These are phyloP conservation scores for Pascua guehoae DNA, from an alignment of 1,284 basidiomycete genomes.

Conservation along the genomic window DNA sequence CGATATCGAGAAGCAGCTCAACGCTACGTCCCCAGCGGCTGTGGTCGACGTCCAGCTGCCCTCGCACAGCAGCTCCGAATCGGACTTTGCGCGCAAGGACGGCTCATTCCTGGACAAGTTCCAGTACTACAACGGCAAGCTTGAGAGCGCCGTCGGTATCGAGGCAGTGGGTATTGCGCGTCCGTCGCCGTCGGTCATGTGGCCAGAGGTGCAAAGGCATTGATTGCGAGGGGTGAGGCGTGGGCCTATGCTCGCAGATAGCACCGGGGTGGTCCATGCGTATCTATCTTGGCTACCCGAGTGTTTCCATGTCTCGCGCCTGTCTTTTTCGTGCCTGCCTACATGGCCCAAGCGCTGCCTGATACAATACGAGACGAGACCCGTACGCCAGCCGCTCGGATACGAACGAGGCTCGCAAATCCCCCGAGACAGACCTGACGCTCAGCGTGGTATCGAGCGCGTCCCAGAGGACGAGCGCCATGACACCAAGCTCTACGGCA, in stretches of 20 bases:
- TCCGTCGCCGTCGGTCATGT: too few relatives aligned
- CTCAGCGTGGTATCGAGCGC: constrained; percentile 39
- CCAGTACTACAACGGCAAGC: constrained; percentile 22
- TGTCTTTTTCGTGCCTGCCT: background rate
- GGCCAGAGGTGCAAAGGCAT: background rate
- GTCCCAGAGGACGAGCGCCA: constrained; percentile 30
- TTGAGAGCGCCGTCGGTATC: constrained; percentile 31
- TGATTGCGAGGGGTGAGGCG: too few relatives aligned
- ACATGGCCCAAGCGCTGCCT: too few relatives aligned
- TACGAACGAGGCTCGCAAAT: background rate
- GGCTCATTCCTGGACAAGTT: constrained; percentile 20
- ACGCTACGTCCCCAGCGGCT: too few relatives aligned
- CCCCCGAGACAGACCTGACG: background rate
- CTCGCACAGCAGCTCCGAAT: background rate
- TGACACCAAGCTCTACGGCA: constrained; percentile 28
- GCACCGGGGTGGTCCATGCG: too few relatives aligned
- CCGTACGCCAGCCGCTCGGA: background rate
- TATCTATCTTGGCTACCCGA: too few relatives aligned
- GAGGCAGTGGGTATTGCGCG: constrained; percentile 26
- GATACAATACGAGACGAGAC: too few relatives aligned
- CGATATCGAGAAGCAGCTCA: too few relatives aligned
- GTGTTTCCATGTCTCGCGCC: too few relatives aligned
- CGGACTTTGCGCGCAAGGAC: background rate
- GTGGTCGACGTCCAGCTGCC: too few relatives aligned
- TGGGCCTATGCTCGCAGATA: too few relatives aligned